Conservation (phyloP, 768 basidiomycete species). For the Agaricus subrufescens region DNA sequence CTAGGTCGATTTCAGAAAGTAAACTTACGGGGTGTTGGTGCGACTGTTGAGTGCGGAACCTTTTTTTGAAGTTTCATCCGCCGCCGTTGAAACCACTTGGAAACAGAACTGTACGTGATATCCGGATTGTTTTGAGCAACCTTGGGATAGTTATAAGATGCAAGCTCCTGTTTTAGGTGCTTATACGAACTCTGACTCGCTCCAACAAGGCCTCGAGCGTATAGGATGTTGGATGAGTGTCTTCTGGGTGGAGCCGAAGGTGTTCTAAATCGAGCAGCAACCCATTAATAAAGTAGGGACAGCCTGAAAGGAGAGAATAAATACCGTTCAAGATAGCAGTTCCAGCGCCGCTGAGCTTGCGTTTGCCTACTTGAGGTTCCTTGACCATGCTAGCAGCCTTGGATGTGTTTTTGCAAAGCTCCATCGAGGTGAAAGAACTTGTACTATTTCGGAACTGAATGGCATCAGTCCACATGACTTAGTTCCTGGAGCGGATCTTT, state of each 20-base stretch:
- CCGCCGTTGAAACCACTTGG: slow-evolving; percentile 3
- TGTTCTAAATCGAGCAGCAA: background rate
- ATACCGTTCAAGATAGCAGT: background rate
- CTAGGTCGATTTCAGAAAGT: background rate
- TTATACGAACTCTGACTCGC: background rate
- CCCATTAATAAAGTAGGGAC: background rate
- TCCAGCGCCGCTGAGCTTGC: background rate
- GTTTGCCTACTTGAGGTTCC: background rate
- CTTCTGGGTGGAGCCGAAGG: slow-evolving; percentile 3
- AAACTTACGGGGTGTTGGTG: background rate
- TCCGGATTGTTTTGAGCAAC: background rate
- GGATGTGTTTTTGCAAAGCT: too few species aligned
- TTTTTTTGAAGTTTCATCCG: background rate
- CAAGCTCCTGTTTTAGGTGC: background rate
- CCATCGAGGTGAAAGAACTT: too few species aligned
- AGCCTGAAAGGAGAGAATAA: background rate
- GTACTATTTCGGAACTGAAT: background rate
- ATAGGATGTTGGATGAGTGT: background rate
- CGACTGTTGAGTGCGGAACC: background rate
- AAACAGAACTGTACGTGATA: background rate
- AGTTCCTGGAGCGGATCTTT: background rate
- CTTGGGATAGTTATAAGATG: background rate
- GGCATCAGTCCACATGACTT: background rate
- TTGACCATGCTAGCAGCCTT: background rate
- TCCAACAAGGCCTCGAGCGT: background rate